Percentiles rank a stretch among this genome's conserved stretches.
Evolutionary conservation across 352 stramenopile genomes (phyloP).

Genomic region (Phytopythium chamaehyphon): DNA sequence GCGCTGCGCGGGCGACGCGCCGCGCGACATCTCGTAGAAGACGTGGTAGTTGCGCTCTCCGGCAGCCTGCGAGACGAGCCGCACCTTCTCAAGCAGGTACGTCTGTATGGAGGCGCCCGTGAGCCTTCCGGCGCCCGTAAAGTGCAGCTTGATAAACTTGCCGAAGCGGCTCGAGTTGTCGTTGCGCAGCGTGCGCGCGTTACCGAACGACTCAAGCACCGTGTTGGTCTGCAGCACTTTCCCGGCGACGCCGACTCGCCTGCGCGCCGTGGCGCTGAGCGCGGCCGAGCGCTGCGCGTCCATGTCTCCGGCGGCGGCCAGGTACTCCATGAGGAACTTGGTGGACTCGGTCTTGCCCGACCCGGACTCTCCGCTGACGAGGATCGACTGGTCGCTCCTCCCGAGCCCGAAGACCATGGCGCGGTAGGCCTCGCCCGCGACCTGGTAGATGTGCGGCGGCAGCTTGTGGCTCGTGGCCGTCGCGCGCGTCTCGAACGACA

Average conservation of each 20-base stretch:
- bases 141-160: conserved; percentile 92
- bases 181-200: conserved; percentile 84
- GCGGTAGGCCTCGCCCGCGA: conserved; percentile 77
- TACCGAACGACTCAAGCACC: conserved; percentile 88
- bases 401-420: conserved; percentile 70
- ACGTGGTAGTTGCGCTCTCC: conserved; percentile 87
- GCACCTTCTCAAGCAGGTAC: conserved; percentile 95
- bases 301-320: conserved; percentile 73
- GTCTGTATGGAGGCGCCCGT: conserved; percentile 87
- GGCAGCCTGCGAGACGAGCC: conserved; percentile 76
- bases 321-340: conserved; percentile 88
- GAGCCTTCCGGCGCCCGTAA: conserved; percentile 64
- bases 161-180: conserved; percentile 91
- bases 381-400: conserved; percentile 71
- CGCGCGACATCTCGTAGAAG: conserved; percentile 81
- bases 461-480: conserved; percentile 26
- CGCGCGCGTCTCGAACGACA: conserved; percentile 47
- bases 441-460: conserved; percentile 81
- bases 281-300: conserved; percentile 49
- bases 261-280: conserved; percentile 17
- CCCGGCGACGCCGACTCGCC: conserved; percentile 53
- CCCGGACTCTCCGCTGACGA: conserved; percentile 84
- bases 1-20: conserved; percentile 44
- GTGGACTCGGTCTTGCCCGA: conserved; percentile 89
- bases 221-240: conserved; percentile 91